A percentile compares a stretch with the other conserved stretches of the same genome.
Conservation (phyloP, 495 filamentous ascomycete genomes). For the Polyplosphaeria fusca region DNA sequence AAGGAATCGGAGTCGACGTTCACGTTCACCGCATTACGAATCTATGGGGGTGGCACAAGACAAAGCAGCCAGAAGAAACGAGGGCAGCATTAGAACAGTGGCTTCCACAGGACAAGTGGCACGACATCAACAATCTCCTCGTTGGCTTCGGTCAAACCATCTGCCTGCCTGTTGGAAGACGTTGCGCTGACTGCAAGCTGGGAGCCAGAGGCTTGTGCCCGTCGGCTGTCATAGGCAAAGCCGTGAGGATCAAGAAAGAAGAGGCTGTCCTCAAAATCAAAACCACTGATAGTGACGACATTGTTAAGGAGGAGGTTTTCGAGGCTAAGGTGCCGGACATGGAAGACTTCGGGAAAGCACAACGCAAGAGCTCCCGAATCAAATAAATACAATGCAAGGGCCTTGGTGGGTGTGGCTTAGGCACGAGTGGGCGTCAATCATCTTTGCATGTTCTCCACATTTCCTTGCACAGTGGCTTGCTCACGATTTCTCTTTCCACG, state of each 20-base stretch:
- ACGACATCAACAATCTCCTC: constrained; percentile 88
- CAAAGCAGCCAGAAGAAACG: constrained; percentile 82
- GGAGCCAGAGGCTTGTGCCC: constrained; percentile 72
- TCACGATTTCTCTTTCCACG: no score
- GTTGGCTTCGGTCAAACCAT: constrained; percentile 89
- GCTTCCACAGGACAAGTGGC: constrained; percentile 85
- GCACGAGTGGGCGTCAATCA: no score
- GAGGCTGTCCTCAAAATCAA: constrained; percentile 38
- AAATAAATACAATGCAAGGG: no score
- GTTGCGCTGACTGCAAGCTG: constrained; percentile 79
- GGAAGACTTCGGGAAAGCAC: constrained; percentile 27
- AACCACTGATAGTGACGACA: constrained; percentile 38
- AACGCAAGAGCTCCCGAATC: background rate
- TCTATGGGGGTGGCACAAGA: constrained; percentile 90
- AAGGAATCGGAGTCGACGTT: constrained; percentile 65
- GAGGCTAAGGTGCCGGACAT: constrained; percentile 35
- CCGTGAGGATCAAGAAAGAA: constrained; percentile 42
- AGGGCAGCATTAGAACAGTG: constrained; percentile 72
- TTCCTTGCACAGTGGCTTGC: no score
- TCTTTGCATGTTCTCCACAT: no score
- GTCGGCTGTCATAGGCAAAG: constrained; percentile 56
- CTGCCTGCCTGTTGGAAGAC: constrained; percentile 74
- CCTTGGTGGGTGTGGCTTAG: no score
- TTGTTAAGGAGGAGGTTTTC: constrained; percentile 44
- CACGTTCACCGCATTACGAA: constrained; percentile 89